These are phyloP conservation scores for Madurella fahalii DNA, from an alignment of 2,329 filamentous ascomycete genomes.

Conservation along the genomic window DNA sequence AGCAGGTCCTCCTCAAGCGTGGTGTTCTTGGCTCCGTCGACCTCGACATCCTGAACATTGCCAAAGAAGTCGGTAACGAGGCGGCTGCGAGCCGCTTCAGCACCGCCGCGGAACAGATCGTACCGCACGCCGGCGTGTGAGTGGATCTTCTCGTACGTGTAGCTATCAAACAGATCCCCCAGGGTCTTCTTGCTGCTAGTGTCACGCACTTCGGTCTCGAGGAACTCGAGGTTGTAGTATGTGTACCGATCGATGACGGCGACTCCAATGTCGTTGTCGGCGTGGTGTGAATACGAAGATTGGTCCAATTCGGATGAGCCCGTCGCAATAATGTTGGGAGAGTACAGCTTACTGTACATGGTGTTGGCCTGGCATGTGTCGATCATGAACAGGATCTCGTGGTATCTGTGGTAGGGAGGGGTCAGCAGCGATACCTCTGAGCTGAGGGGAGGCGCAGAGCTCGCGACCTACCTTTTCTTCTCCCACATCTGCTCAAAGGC, in stretches of 20 bases:
- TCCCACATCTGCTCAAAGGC: constrained; percentile 99
- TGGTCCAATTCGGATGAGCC: constrained; percentile 95
- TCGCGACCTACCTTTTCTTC: constrained; percentile 72
- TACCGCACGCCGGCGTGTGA: constrained; percentile 88
- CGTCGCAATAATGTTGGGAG: constrained; percentile 95
- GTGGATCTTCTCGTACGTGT: constrained; percentile 92
- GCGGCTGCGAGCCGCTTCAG: constrained; percentile 69
- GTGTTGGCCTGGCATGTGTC: constrained; percentile 99
- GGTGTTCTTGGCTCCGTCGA: constrained; percentile 60
- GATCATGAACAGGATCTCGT: constrained; percentile 99
- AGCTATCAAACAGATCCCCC: constrained; percentile 92
- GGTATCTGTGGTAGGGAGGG: constrained; percentile 56
- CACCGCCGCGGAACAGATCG: constrained; percentile 88
- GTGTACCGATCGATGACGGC: constrained; percentile 98
- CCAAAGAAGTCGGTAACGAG: constrained; percentile 96
- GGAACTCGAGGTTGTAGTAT: constrained; percentile 96
- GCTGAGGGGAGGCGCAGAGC: too few species aligned
- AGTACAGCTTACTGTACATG: constrained; percentile 98
- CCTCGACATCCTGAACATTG: constrained; percentile 96
- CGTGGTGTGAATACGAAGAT: constrained; percentile 95
- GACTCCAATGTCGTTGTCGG: constrained; percentile 95
- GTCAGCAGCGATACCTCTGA: neutral
- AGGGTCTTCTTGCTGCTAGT: constrained; percentile 83
- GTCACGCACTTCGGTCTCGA: constrained; percentile 84
- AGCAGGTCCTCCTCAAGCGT: constrained; percentile 69